Percentiles rank a stretch among this genome's conserved stretches.
Conservation (phyloP, 495 filamentous ascomycete genomes). For the Eremomyces bilateralis region DNA sequence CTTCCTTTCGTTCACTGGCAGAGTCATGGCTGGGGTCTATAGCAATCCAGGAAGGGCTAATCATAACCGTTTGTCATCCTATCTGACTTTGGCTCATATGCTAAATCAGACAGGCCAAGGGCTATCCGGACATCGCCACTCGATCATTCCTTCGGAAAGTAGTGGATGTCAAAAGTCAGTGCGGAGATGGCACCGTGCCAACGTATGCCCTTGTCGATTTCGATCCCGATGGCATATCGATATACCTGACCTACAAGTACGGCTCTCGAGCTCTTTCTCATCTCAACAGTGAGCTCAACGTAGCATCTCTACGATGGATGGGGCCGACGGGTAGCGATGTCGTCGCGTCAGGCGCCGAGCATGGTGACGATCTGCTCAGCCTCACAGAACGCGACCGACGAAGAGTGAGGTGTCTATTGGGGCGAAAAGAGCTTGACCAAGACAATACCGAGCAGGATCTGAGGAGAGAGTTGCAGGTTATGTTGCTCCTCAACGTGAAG, state of each 20-base stretch:
- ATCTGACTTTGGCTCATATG: too few species aligned
- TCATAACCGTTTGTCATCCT: too few species aligned
- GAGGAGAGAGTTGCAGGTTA: conserved; percentile 51
- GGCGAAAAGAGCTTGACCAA: conserved; percentile 26
- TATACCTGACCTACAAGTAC: conserved; percentile 70
- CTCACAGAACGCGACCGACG: conserved; percentile 44
- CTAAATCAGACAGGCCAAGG: conserved; percentile 51
- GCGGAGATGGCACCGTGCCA: conserved; percentile 17
- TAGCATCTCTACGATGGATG: conserved; percentile 45
- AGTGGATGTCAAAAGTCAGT: conserved; percentile 14
- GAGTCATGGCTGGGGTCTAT: too few species aligned
- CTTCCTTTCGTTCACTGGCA: conserved; percentile 54
- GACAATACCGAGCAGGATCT: conserved; percentile 31
- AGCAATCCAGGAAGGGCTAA: too few species aligned
- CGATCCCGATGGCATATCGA: conserved; percentile 71
- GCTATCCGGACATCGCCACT: conserved; percentile 75
- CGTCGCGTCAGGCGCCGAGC: conserved; percentile 2
- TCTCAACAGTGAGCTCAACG: conserved; percentile 34
- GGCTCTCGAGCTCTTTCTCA: conserved; percentile 56
- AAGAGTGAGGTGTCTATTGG: conserved; percentile 45
- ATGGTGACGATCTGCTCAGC: conserved; percentile 22
- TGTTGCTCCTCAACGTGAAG: conserved; percentile 74
- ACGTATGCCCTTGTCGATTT: conserved; percentile 60
- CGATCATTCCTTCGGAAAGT: conserved; percentile 39
- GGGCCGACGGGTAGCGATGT: conserved; percentile 48